Evolutionary conservation across 2,329 filamentous ascomycete species (phyloP), one percentile per base, ranked within the genome.

Genomic region (Thielaviopsis euricoi): DNA sequence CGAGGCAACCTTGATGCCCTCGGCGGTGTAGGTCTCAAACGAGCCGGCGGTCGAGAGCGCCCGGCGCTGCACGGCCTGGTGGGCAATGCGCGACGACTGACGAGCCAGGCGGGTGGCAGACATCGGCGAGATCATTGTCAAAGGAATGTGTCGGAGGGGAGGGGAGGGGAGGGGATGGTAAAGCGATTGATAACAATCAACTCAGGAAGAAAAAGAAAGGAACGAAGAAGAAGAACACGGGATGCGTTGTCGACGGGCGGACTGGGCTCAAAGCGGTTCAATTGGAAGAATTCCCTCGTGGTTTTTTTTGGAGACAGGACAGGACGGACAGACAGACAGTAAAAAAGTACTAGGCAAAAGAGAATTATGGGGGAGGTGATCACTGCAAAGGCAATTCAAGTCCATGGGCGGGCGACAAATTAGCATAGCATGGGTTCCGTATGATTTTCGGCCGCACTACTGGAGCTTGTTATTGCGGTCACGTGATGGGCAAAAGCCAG

Each of bases 1-100:
- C 75, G 87, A 87, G 69, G 91, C 90, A 66, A 94, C 81, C 80
- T 95, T 96, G 74, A 97, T 77, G 68, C 91, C 91, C 71, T 83
- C 81, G 71, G 87, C 81, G 73, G 95, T 87, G 69, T 86, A 80
- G 62, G 86, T 82, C 75, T 96, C 85, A 76, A 94, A 98, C 71
- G 86, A 83, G 74, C 90, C 87, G 65, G 87, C 84, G 61, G 72
- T 71, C 61, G 76, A 70, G 64, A 75, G 73, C 77, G 86, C 74
- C 65, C 79, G 75, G 65, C 68, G 72, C 67, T 74, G 74, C 52
- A 60, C 52, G 61, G 71, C 69, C 63, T 73, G 69, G 69, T 73
- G 72, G 68, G 79, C 79, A 71, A 78, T 77, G 76, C 78, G 70
- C 67, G 75, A 75, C 70, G 75, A 73, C 65, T 78, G 76, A 66